Percentiles rank a stretch among this genome's conserved stretches.
Conservation (phyloP, 2,329 filamentous ascomycete genomes). For the Chaetomium sp. region DNA sequence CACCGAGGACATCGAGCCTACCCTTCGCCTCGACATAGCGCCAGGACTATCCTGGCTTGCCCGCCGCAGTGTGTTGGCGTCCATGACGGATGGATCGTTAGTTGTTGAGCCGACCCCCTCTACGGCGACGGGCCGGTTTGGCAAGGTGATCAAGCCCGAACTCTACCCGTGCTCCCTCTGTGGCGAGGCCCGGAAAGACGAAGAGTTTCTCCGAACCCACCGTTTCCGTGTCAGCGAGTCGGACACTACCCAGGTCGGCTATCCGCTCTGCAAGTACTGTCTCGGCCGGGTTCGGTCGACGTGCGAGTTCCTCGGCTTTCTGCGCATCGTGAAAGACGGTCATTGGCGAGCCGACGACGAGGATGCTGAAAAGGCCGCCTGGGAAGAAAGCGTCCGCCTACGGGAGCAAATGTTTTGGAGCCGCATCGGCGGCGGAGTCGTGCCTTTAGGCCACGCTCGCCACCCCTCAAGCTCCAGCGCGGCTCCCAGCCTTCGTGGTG, state of each 20-base stretch:
- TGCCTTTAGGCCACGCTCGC: slow-evolving; percentile 59
- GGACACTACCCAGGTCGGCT: slow-evolving; percentile 76
- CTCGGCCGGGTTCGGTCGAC: slow-evolving; percentile 80
- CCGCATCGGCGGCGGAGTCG: slow-evolving; percentile 84
- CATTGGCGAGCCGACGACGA: slow-evolving; percentile 83
- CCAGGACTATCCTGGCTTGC: slow-evolving; percentile 93
- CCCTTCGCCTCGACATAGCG: slow-evolving; percentile 82
- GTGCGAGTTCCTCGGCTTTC: slow-evolving; percentile 89
- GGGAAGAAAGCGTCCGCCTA: slow-evolving; percentile 90
- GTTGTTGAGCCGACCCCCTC: slow-evolving; percentile 85
- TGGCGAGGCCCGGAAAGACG: slow-evolving; percentile 75
- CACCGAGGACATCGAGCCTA: slow-evolving; percentile 91
- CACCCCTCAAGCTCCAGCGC: slow-evolving; percentile 30
- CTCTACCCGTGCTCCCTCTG: slow-evolving; percentile 80
- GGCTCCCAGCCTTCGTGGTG: slow-evolving; percentile 29
- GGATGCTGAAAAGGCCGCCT: slow-evolving; percentile 82
- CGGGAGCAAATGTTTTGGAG: slow-evolving; percentile 98
- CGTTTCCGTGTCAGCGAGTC: slow-evolving; percentile 87
- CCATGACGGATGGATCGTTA: slow-evolving; percentile 81
- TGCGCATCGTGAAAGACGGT: slow-evolving; percentile 89
- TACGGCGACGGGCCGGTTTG: slow-evolving; percentile 47
- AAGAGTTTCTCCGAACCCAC: slow-evolving; percentile 74
- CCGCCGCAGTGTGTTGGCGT: slow-evolving; percentile 77
- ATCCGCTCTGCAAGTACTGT: slow-evolving; percentile 89
- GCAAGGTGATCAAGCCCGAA: slow-evolving; percentile 54